A percentile compares a stretch with the other conserved stretches of the same genome.
Conservation (phyloP, 2,329 filamentous ascomycete species). For the Scedosporium aurantiacum region DNA sequence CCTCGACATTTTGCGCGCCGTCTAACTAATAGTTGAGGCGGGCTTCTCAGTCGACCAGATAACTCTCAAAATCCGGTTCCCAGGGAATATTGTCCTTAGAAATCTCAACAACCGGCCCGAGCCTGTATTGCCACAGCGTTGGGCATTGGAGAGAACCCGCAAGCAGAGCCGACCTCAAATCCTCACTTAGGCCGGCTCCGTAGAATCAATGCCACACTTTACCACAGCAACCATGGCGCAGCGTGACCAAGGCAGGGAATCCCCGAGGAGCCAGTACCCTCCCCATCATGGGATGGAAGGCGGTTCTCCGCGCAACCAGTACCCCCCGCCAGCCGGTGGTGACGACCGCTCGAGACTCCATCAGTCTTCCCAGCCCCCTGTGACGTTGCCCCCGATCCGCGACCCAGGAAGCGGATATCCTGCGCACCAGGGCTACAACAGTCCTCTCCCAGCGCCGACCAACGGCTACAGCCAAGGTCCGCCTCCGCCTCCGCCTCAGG, state of each 20-base stretch:
- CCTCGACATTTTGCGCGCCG: no score
- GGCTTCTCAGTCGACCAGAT: no score
- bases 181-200: neutral
- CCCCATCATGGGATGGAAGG: neutral
- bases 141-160: neutral
- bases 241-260: conserved; percentile 4
- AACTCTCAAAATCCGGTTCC: no score
- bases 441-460: neutral
- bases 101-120: neutral
- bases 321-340: neutral
- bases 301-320: neutral
- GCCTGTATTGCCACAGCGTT: neutral
- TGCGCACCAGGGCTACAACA: neutral
- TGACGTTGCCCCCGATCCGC: conserved; percentile 5
- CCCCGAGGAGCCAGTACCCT: conserved; percentile 2
- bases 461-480: conserved; percentile 1
- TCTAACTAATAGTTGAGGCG: no score
- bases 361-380: neutral
- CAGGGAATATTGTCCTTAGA: no score
- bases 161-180: neutral
- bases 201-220: conserved; percentile 4
- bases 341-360: conserved; percentile 3
- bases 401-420: neutral
- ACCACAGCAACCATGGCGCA: conserved; percentile 2
- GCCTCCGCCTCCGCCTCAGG: neutral